Conservation (phyloP, 169 alveolate species). For the Plasmodium berghei region DNA sequence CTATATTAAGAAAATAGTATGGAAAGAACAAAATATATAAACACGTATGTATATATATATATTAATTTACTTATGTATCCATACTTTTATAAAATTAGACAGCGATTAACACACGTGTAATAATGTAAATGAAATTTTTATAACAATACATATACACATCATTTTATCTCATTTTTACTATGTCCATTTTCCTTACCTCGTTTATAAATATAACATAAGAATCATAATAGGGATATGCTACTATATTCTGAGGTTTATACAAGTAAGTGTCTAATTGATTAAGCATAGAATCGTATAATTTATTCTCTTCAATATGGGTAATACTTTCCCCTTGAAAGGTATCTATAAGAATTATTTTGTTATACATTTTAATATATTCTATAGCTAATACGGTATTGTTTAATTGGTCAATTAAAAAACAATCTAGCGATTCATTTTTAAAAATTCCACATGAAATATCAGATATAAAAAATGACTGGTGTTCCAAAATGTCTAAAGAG, state of each 20-base stretch:
- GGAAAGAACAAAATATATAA: background rate
- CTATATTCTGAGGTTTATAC: conserved; percentile 29
- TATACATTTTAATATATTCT: conserved; percentile 22
- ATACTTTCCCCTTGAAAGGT: conserved; percentile 44
- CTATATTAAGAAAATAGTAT: background rate
- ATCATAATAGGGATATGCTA: conserved; percentile 33
- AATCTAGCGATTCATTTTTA: conserved; percentile 46
- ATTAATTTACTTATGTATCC: background rate
- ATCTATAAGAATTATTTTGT: conserved; percentile 39
- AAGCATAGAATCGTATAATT: conserved; percentile 22
- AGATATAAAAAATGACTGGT: conserved; percentile 43
- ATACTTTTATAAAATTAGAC: background rate
- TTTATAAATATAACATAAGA: conserved; percentile 45
- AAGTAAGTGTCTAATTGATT: conserved; percentile 38
- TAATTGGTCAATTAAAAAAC: conserved; percentile 67
- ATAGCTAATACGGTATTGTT: conserved; percentile 50
- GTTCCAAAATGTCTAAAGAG: conserved; percentile 40
- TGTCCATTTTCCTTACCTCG: conserved; percentile 8
- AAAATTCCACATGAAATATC: conserved; percentile 58
- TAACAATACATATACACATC: background rate
- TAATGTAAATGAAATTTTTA: background rate
- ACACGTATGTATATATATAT: background rate
- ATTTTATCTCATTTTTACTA: background rate
- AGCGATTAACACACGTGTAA: background rate
- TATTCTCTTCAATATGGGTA: conserved; percentile 19